Evolutionary conservation across 305 asterid genomes (phyloP).

Genomic region (Solanum hybrid): DNA sequence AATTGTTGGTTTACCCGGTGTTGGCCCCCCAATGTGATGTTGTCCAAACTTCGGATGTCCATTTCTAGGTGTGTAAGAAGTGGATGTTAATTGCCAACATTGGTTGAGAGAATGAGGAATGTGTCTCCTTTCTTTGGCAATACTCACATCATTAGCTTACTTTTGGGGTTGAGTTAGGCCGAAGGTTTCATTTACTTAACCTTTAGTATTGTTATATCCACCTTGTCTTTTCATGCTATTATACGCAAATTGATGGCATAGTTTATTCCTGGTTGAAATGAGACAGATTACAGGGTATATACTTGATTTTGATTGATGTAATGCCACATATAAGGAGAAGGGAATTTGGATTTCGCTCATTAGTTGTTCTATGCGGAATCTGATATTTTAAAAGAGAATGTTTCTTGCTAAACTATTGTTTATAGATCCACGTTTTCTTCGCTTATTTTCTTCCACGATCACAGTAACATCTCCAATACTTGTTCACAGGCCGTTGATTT

Average conservation of each 20-base stretch:
- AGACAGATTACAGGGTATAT: background rate
- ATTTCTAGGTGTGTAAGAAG: background rate
- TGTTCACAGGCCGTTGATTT: slow-evolving; percentile 73
- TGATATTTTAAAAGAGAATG: background rate
- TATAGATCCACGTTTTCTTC: background rate
- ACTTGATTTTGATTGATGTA: background rate
- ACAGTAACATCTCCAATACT: background rate
- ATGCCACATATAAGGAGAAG: background rate
- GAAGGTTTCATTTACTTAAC: background rate
- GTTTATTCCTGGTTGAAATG: background rate
- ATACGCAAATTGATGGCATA: background rate
- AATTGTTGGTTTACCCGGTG: background rate
- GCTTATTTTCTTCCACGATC: slow-evolving; percentile 11
- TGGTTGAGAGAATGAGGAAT: background rate
- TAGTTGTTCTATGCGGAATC: background rate
- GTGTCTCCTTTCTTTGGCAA: background rate
- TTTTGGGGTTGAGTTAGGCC: background rate
- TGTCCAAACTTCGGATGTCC: background rate
- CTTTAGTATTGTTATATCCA: background rate
- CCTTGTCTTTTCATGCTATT: background rate
- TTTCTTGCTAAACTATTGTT: background rate
- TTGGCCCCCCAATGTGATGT: background rate
- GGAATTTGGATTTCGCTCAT: background rate
- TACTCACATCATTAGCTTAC: background rate
- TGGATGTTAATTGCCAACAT: background rate